Evolutionary conservation across 1,139 yeast genomes (phyloP), one percentile per base, ranked within the genome.

Genomic region (Pneumocystis carinii): DNA sequence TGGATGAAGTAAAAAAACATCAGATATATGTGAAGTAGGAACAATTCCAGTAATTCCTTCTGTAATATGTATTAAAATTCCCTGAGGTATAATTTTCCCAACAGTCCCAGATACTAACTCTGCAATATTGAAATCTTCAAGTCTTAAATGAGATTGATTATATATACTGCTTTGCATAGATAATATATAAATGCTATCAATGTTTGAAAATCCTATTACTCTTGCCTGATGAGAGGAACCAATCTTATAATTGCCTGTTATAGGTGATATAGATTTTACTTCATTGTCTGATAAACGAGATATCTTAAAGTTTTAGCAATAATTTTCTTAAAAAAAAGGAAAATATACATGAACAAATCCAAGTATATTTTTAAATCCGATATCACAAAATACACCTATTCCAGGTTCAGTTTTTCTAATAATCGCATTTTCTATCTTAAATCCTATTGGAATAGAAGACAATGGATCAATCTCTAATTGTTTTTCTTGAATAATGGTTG

Each of bases 1-100:
- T 5, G 98, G 98, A 71, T 90, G 86, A 7, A 84, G 83, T 67
- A 92, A 78, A 71, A 84, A 86, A 66, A 87, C 81, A 73, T 92
- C 99, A 68, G 95, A 85, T 74, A 92, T 82, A 70, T 90, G 96
- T 55, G 77, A 72, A 38, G 83, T 78, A 27, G 90, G 87, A 39
- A 88, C 97, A 68, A 81, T 76, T 2, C 90, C 98, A 68, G 88
- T 86, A 63, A 74, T 73, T 2, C 79, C 81, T 61, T 83, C 84
- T 65, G 83, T 82, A 15, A 89, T 71, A 69, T 82, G 83, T 55
- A 92, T 79, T 59, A 81, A 73, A 41, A 92, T 79, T 29, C 96
- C 96, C n/a, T 78, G 78, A 1, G 87, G 81, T 42, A 87, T 77
- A 39, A 89, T 85, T 66, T 83, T 79, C 37, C 81, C 75, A 56